phyloP scores from a whole-genome alignment of 1,284 basidiomycete genomes.

The Ceratobasidium sp. region DNA sequence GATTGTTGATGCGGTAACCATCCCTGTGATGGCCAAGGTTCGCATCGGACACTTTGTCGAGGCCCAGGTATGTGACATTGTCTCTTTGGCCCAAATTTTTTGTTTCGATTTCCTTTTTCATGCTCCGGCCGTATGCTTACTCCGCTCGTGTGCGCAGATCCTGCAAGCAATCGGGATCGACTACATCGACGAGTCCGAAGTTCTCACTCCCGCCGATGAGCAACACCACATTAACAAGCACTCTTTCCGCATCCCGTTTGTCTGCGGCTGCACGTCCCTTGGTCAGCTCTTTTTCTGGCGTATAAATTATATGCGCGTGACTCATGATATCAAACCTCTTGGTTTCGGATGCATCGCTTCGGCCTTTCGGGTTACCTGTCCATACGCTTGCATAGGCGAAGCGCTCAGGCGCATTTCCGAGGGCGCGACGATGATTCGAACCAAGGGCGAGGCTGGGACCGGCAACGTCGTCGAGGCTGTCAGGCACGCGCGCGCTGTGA shows the following conservation, averaged over 20 bases:
- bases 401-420: constrained; percentile 96
- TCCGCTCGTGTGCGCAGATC: constrained; percentile 63
- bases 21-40: constrained; percentile 88
- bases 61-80: constrained; percentile 68
- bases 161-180: constrained; percentile 94
- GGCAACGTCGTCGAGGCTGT: constrained; percentile 98
- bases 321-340: constrained; percentile 52
- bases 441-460: constrained; percentile 96
- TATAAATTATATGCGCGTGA: constrained; percentile 56
- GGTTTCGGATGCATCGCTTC: neutral
- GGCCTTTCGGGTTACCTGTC: constrained; percentile 47
- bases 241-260: constrained; percentile 86
- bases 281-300: constrained; percentile 63
- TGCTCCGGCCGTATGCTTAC: constrained; percentile 24
- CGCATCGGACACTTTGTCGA: constrained; percentile 98
- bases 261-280: constrained; percentile 79
- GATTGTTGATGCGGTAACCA: constrained; percentile 89
- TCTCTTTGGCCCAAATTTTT: neutral
- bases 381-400: constrained; percentile 59
- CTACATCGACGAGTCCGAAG: constrained; percentile 98
- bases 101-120: neutral
- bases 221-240: constrained; percentile 84
- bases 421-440: constrained; percentile 96
- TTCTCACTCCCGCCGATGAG: constrained; percentile 94
- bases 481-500: constrained; percentile 83